Base-by-base conservation (phyloP, 257 asterid genomes). In the Cinchona pubescens region DNA sequence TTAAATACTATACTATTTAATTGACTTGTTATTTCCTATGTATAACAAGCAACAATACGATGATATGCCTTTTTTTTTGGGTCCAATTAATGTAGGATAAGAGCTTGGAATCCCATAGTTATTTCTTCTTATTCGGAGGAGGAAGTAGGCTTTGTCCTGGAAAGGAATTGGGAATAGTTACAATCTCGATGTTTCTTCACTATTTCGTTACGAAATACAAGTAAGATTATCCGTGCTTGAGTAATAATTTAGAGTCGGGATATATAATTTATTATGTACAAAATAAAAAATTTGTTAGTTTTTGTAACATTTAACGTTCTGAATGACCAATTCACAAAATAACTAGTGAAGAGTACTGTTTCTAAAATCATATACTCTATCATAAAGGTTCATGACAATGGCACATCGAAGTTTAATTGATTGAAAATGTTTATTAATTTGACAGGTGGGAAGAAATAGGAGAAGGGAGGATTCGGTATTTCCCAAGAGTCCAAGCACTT, bases 401-500 rank as follows among this genome's bases (percentile, higher is more conserved):
- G 7, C 12, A 14, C 8, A n/a, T n/a, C n/a, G n/a, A n/a, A n/a
- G n/a, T n/a, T n/a, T n/a, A n/a, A n/a, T n/a, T n/a, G n/a, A n/a
- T n/a, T n/a, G n/a, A n/a, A 19, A 23, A 75, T 55, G 7, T 65
- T 9, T 34, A 67, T 76, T 49, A n/a, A 49, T 61, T 32, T n/a
- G 16, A 0, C 86, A 93, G 98, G 67, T 91, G 96, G 96, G 88
- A 93, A 80, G 96, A 87, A 79, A 63, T 87, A n/a, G 96, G 89
- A 76, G 91, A 82, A 51, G 83, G 84, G 37, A 81, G 72, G 76
- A 85, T 93, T 23, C 11, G 72, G 63, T 7, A 82, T 65, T 93
- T 91, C 66, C 97, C 98, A 0, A 90, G 96, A 85, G 96, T 93
- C 80, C 85, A 83, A 81, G 97, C 96, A 59, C 93, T n/a, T n/a